A percentile compares a stretch with the other conserved stretches of the same genome.
Conservation (phyloP, 2,329 filamentous ascomycete genomes). For the Dothideomycetes sp. region DNA sequence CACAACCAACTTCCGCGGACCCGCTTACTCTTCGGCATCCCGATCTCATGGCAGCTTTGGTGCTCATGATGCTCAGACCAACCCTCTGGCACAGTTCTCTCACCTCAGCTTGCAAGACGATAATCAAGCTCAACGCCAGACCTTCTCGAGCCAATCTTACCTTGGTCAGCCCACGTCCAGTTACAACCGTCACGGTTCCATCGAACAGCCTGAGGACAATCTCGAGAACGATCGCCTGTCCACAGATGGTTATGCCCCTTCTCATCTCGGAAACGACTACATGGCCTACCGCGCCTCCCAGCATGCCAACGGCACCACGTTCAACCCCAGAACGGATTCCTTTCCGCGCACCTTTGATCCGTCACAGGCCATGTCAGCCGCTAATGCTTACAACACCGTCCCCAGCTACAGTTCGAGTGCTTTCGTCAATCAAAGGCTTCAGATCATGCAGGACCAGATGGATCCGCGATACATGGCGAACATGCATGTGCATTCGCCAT, state of each 20-base stretch:
- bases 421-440: constrained; percentile 5
- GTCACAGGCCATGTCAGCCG: no score
- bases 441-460: not conserved
- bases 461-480: constrained; percentile 5
- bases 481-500: no score
- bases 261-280: not conserved
- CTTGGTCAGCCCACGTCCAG: not conserved
- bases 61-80: constrained; percentile 1
- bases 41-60: constrained; percentile 7
- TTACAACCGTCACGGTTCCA: constrained; percentile 1
- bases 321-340: constrained; percentile 8
- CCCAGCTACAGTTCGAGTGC: no score
- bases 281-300: constrained; percentile 5
- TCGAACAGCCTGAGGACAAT: constrained; percentile 14
- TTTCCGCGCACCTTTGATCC: no score
- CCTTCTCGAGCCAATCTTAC: not conserved
- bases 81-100: constrained; percentile 15
- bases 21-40: constrained; percentile 16
- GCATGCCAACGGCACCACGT: constrained; percentile 2
- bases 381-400: no score
- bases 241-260: not conserved
- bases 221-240: constrained; percentile 17
- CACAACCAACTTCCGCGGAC: constrained; percentile 24
- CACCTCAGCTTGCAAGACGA: constrained; percentile 34
- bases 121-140: constrained; percentile 16